These are phyloP conservation scores for Colletotrichum chrysophilum DNA, from an alignment of 2,329 filamentous ascomycete genomes.

Conservation along the genomic window DNA sequence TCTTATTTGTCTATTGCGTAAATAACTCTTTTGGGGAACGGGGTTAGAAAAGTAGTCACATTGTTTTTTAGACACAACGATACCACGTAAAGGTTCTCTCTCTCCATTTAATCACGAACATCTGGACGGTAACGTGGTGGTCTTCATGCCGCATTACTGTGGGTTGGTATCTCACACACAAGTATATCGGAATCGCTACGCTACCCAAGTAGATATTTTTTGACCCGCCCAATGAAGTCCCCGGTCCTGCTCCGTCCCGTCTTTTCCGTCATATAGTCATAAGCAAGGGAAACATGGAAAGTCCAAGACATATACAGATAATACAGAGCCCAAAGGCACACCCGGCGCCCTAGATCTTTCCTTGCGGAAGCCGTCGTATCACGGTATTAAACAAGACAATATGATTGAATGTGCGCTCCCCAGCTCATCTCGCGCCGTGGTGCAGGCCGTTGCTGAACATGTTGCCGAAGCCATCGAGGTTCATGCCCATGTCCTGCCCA, in stretches of 20 bases:
- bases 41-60: conserved; percentile 6
- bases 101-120: not conserved
- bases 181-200: conserved; percentile 10
- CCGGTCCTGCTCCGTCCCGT: not conserved
- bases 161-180: conserved; percentile 8
- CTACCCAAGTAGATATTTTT: not conserved
- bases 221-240: not conserved
- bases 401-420: not conserved
- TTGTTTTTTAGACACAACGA: conserved; percentile 13
- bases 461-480: conserved; percentile 53
- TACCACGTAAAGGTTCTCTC: conserved; percentile 11
- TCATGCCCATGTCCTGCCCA: conserved; percentile 50
- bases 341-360: not conserved
- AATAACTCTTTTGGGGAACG: not conserved
- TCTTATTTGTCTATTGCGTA: not conserved
- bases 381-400: not conserved
- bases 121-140: not conserved
- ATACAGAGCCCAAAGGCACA: not conserved
- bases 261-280: not conserved
- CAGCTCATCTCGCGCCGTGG: conserved; percentile 21
- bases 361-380: not conserved
- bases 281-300: not conserved
- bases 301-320: not conserved
- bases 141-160: not conserved
- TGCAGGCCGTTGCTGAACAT: conserved; percentile 48